Base-by-base conservation (phyloP, 257 asterid genomes). In the Lycium barbarum region DNA sequence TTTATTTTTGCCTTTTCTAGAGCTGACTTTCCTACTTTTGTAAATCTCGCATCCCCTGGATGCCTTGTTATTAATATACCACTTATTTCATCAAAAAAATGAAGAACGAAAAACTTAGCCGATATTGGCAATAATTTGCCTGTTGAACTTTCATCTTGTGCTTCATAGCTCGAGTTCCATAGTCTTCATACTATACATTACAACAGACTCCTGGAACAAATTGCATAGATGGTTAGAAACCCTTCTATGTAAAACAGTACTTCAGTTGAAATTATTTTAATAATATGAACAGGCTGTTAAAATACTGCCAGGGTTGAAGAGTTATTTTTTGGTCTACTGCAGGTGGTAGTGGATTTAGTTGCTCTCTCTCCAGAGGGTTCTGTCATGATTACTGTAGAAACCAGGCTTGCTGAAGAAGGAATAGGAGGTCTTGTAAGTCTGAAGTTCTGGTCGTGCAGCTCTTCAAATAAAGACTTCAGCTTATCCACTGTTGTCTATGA, bases 331-430 rank as follows among this genome's bases (percentile, higher is more conserved):
- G 47, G 62, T 78, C 45, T 78, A 65, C 65, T 83, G 85, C 91
- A 96, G 98, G 92, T 97, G 83, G 89, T 89, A 84, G 97, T 97
- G 89, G 94, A 90, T 89, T 86, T 95, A 90, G 95, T 97, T 59
- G 92, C 97, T 59, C 90, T 95, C 86, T 94, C 98, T 73, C 92
- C 76, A 18, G 98, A 97, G 88, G 97, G 98, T 85, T 95, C 94
- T 61, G 88, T 89, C 84, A 90, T 97, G 98, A 85, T 92, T 86
- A 94, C 99, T 35, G 96, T 94, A 67, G 99, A 95, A 90, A 95
- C 94, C 83, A 95, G 98, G 91, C 88, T 90, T 59, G 91, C 98
- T 85, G 99, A 97, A 90, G 98, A 95, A 87, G 98, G 98, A 88
- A 90, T 97, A 20, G 99, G 99, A 65, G 90, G 96, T 88, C 94